Base-by-base conservation (phyloP, 768 basidiomycete genomes). In the Pulveroboletus frians region DNA sequence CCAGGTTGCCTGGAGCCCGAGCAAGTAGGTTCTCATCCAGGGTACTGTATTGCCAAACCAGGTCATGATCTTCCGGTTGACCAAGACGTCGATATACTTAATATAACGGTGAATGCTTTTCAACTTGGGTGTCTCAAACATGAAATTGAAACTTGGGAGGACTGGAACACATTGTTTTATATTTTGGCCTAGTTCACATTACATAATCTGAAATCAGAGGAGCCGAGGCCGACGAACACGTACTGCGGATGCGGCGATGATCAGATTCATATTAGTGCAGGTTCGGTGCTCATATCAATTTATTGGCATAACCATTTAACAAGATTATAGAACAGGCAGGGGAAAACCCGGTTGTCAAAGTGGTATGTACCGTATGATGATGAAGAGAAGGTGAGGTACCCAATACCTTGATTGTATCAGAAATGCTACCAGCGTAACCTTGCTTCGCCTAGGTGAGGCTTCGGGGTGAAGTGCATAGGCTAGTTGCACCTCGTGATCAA, bases 311-410 rank as follows among this genome's bases (percentile, higher is more conserved):
- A 41, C 6, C 40, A 38, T 55, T 40, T 46, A 21, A 47, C 34
- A 18, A 30, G 8, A 41, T 10, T 18, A 29, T 38, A 98, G 93
- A 98, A 98, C 66, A 84, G 95, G 35, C 96, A 99, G 73, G 96
- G 96, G 15, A 99, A 99, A 74, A 98, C 95, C 3, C 78, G 96
- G 48, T 69, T 98, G 43, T 93, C 92, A 9, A 98, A 98, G 70
- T 99, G 95, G 95, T 98, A 98, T 73, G 91, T 91, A 23, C 96
- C 96, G 1, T 98, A 93, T 58, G 94, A 97, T 59, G 96, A 99
- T 64, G 96, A 99, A 59, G 96, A 98, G 76, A 99, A 98, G 84
- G 92, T 91, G 43, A 40, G 68, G 31, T 50, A 11, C 29, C 38
- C 30, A 60, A 32, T 38, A 13, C 27, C 7, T 42, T 10, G 43